Percentiles rank a stretch among this genome's conserved stretches.
phyloP scores from a whole-genome alignment of 1,139 yeast species.

The Geotrichum reessii region DNA sequence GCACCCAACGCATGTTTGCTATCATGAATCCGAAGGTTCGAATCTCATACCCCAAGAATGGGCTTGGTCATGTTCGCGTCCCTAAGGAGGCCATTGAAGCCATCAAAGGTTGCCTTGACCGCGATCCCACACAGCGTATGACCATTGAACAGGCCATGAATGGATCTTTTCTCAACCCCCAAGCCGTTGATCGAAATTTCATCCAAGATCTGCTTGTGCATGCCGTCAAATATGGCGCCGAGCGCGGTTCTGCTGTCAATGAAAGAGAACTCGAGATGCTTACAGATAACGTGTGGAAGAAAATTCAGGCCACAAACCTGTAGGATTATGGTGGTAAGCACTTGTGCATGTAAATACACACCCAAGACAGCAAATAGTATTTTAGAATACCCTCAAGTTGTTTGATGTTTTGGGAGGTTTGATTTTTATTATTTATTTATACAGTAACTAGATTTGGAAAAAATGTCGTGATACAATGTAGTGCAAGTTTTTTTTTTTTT shows the following conservation, averaged over 20 bases:
- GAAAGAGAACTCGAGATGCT: constrained; percentile 43
- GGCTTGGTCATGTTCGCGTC: constrained; percentile 57
- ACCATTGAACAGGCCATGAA: constrained; percentile 60
- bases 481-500: background rate
- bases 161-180: constrained; percentile 63
- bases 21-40: constrained; percentile 82
- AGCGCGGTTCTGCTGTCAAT: constrained; percentile 39
- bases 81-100: constrained; percentile 67
- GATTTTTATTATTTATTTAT: too few species aligned
- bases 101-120: constrained; percentile 63
- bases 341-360: background rate
- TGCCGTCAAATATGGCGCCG: constrained; percentile 67
- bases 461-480: background rate
- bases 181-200: constrained; percentile 61
- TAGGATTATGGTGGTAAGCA: background rate
- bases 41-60: constrained; percentile 60
- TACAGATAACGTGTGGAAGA: constrained; percentile 50
- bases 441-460: background rate
- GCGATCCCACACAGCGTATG: constrained; percentile 68
- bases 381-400: too few species aligned
- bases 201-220: constrained; percentile 67
- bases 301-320: constrained; percentile 18
- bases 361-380: background rate
- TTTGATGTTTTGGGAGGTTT: background rate
- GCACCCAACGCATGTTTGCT: constrained; percentile 75